A percentile compares a stretch with the other conserved stretches of the same genome.
Evolutionary conservation across 805 yeast genomes (phyloP).

Genomic region (Cyberlindnera mississippiensis): DNA sequence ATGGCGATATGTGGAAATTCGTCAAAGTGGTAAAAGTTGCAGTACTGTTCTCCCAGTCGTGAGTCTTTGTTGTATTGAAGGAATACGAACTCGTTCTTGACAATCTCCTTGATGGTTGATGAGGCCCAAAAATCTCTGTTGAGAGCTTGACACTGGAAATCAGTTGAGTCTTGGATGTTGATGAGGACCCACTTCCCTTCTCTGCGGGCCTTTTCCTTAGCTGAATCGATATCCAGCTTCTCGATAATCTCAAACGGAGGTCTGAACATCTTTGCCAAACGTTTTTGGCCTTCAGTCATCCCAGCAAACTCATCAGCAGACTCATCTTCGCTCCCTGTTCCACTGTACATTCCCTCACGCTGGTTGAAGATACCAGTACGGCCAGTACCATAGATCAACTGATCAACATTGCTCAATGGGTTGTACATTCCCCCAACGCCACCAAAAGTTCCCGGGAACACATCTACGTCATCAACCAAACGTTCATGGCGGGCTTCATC

Average conservation of each 20-base stretch:
- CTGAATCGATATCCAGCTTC: slow-evolving; percentile 62
- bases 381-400: slow-evolving; percentile 29
- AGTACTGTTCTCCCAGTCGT: slow-evolving; percentile 65
- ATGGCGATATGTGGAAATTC: slow-evolving; percentile 87
- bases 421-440: slow-evolving; percentile 35
- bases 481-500: slow-evolving; percentile 78
- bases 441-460: slow-evolving; percentile 34
- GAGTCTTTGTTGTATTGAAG: slow-evolving; percentile 82
- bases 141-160: slow-evolving; percentile 83
- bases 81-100: slow-evolving; percentile 70
- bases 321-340: slow-evolving; percentile 26
- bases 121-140: slow-evolving; percentile 94
- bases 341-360: slow-evolving; percentile 19
- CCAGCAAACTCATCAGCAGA: slow-evolving; percentile 29
- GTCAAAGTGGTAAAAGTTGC: slow-evolving; percentile 65
- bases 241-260: slow-evolving; percentile 93
- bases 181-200: slow-evolving; percentile 77
- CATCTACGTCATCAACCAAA: slow-evolving; percentile 47
- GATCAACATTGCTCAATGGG: slow-evolving; percentile 9
- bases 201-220: slow-evolving; percentile 61
- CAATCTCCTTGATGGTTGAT: slow-evolving; percentile 53
- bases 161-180: slow-evolving; percentile 81
- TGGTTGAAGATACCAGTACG: slow-evolving; percentile 36
- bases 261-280: slow-evolving; percentile 78
- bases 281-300: slow-evolving; percentile 44